These are phyloP conservation scores for Colletotrichum melonis DNA, from an alignment of 2,329 filamentous ascomycete species.

Conservation along the genomic window DNA sequence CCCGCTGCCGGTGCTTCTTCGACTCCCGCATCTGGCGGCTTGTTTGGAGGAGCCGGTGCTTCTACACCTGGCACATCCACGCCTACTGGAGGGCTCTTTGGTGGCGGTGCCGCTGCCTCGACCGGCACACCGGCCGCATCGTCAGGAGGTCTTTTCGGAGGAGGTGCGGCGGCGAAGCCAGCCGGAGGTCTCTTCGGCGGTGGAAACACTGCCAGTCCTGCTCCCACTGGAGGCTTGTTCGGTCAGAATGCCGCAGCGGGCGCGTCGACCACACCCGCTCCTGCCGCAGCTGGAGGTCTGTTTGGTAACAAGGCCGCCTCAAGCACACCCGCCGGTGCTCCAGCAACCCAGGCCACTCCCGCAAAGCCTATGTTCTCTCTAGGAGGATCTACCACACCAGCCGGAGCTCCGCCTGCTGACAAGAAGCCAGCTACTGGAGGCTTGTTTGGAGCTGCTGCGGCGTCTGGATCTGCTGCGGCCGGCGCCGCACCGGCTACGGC, in stretches of 20 bases:
- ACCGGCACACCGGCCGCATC: constrained; percentile 20
- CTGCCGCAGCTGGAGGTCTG: constrained; percentile 35
- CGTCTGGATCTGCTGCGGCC: constrained; percentile 24
- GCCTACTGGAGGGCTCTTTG: constrained; percentile 37
- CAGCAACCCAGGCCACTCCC: constrained; percentile 50
- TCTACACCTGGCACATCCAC: constrained; percentile 35
- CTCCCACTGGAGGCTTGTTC: constrained; percentile 43
- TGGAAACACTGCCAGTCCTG: constrained; percentile 40
- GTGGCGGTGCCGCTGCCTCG: constrained; percentile 9
- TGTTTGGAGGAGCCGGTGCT: constrained; percentile 21
- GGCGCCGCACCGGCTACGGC: not conserved
- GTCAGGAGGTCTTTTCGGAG: constrained; percentile 36
- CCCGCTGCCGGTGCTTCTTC: constrained; percentile 27
- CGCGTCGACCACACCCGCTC: constrained; percentile 37
- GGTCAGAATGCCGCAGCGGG: constrained; percentile 39
- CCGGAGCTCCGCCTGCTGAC: constrained; percentile 62
- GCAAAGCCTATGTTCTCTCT: constrained; percentile 61
- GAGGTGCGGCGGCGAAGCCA: constrained; percentile 40
- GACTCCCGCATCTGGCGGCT: constrained; percentile 23
- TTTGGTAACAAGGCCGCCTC: constrained; percentile 33
- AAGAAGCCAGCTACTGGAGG: constrained; percentile 43
- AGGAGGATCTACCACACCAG: constrained; percentile 64
- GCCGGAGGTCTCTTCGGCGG: constrained; percentile 37
- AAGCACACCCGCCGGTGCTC: constrained; percentile 26
- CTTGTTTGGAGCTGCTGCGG: constrained; percentile 44